Conservation (phyloP, 179 eudicot genomes). For the Beta corolliflora region DNA sequence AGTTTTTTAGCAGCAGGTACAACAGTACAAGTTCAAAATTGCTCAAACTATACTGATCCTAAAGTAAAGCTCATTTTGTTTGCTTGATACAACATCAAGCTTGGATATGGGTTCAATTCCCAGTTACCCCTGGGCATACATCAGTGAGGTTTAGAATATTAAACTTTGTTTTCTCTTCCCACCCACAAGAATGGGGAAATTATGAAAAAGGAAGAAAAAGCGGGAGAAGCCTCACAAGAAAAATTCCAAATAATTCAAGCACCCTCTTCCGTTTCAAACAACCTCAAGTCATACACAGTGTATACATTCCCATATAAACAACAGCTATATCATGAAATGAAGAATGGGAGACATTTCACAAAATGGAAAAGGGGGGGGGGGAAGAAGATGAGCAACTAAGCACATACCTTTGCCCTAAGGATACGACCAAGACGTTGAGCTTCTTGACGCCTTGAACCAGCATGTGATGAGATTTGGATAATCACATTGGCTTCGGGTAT, state of each 20-base stretch:
- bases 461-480: conserved; percentile 98
- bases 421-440: conserved; percentile 99
- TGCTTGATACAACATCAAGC: neutral
- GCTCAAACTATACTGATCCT: neutral
- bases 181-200: neutral
- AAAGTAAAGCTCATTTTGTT: neutral
- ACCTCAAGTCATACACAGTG: neutral
- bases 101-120: neutral
- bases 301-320: neutral
- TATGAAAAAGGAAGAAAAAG: neutral
- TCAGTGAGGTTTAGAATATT: neutral
- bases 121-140: neutral
- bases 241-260: neutral
- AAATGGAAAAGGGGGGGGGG: neutral
- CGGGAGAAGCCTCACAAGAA: neutral
- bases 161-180: neutral
- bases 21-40: neutral
- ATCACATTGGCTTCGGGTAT: conserved; percentile 99
- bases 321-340: neutral
- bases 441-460: conserved; percentile 99
- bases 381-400: neutral
- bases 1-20: neutral
- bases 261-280: neutral
- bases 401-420: conserved; percentile 94
- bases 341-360: neutral